Conservation (phyloP, 208 protist species). For the Naegleria fowleri region DNA sequence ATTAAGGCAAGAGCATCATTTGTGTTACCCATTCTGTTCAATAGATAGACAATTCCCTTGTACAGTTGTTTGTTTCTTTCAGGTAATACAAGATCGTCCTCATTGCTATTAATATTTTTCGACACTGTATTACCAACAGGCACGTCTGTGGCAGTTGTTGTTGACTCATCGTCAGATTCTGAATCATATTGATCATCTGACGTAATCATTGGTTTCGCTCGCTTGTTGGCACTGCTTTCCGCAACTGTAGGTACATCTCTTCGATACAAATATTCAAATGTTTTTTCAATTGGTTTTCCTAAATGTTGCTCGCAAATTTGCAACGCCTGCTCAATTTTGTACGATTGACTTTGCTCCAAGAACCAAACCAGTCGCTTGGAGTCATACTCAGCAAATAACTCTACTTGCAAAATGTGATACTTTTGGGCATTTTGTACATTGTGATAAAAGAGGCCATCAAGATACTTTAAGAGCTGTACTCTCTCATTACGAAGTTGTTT, state of each 20-base stretch:
- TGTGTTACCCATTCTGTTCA: conserved; percentile 58
- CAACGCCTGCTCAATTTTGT: background rate
- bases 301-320: conserved; percentile 16
- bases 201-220: background rate
- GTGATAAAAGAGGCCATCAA: conserved; percentile 57
- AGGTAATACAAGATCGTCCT: conserved; percentile 30
- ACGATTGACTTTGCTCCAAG: conserved; percentile 37
- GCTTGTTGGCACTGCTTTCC: conserved; percentile 40
- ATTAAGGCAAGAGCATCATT: conserved; percentile 58
- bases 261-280: conserved; percentile 4
- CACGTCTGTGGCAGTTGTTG: background rate
- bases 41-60: conserved; percentile 58
- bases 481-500: conserved; percentile 40
- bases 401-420: conserved; percentile 47
- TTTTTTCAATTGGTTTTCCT: background rate
- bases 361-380: conserved; percentile 47
- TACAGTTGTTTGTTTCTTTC: conserved; percentile 47
- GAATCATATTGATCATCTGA: background rate
- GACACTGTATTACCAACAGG: background rate
- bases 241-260: conserved; percentile 40
- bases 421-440: conserved; percentile 35
- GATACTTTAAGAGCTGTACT: conserved; percentile 47
- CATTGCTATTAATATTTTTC: conserved; percentile 34
- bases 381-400: conserved; percentile 59
- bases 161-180: background rate